A percentile compares a stretch with the other conserved stretches of the same genome.
Conservation (phyloP, 768 basidiomycete species). For the Infundibulicybe gibba region DNA sequence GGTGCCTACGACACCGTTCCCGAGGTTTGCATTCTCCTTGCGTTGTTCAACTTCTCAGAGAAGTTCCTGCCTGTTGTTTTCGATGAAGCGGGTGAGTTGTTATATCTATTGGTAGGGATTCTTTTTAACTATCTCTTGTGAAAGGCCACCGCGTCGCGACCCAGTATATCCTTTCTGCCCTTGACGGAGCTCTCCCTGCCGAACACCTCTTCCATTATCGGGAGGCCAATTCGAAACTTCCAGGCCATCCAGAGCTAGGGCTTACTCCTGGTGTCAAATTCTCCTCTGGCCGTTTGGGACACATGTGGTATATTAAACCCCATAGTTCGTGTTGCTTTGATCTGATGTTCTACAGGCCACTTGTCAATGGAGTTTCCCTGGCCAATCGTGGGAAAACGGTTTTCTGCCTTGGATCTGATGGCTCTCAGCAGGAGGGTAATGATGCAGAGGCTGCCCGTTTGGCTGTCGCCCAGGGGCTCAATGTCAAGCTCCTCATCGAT, state of each 20-base stretch:
- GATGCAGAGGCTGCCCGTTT: constrained; percentile 88
- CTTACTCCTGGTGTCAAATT: constrained; percentile 92
- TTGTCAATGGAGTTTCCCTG: constrained; percentile 82
- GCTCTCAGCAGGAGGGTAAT: constrained; percentile 89
- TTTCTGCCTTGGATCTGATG: constrained; percentile 86
- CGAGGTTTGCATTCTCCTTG: constrained; percentile 77
- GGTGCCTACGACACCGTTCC: constrained; percentile 78
- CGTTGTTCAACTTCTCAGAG: constrained; percentile 63
- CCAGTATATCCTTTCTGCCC: constrained; percentile 79
- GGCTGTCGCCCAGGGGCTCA: constrained; percentile 78
- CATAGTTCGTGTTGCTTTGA: neutral
- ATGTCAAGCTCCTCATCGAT: constrained; percentile 85
- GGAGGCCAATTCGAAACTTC: constrained; percentile 81
- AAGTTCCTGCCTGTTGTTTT: constrained; percentile 70
- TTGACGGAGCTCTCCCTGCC: constrained; percentile 66
- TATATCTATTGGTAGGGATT: neutral
- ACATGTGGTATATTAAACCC: constrained; percentile 61
- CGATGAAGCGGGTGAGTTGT: constrained; percentile 73
- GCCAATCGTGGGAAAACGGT: constrained; percentile 75
- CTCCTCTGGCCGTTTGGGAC: constrained; percentile 89
- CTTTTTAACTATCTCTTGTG: constrained; percentile 5
- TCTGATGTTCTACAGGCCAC: constrained; percentile 37
- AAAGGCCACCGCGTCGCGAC: constrained; percentile 90
- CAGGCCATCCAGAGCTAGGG: constrained; percentile 87
- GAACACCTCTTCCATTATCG: constrained; percentile 85